Evolutionary conservation across 495 filamentous ascomycete species (phyloP), one percentile per base, ranked within the genome.

Genomic region (Haplographium delicatum): DNA sequence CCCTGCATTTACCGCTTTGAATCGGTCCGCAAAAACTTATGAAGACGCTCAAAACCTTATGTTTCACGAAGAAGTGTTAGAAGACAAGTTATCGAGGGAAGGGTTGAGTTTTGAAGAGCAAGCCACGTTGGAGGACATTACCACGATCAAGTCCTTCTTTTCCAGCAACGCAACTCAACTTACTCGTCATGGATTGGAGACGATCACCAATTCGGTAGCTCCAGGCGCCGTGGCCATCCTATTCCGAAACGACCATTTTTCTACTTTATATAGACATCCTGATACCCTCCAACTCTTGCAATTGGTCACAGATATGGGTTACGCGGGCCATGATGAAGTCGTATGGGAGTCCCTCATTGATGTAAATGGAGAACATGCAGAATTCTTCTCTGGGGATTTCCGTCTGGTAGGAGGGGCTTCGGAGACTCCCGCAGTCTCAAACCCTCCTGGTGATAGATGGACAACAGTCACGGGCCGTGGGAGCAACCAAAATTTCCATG

Each of bases 211-310:
- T 37, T 74, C 68, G 5, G 65, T 96, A 38, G 67, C 71, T 11
- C 85, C 88, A 0, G 89, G 88, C 2, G 79, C 83, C 0, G 73
- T 95, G 6, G 87, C 86, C 0, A 97, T 98, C 41, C 67, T 97
- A 2, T 98, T 98, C 70, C 80, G 93, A 26, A 98, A 98, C 54
- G 91, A 97, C 59, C 93, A 98, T 67, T 98, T 98, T 62, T 85
- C 85, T 24, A 97, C 93, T 0, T 62, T 98, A 0, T 95, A 96
- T 63, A 82, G 89, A 51, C 70, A 93, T 53, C 89, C 89, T 0
- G 70, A 79, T 24, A 84, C 85, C 0, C 65, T 75, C 3, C 75
- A 83, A 53, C 73, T 98, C 0, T 75, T 86, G 49, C 87, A 85
- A 0, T 65, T 97, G 15, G 89, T 98, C 20, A 98, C 93, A 7